A percentile compares a stretch with the other conserved stretches of the same genome.
Evolutionary conservation across 805 yeast genomes (phyloP).

Genomic region (Saturnispora zaruensis): DNA sequence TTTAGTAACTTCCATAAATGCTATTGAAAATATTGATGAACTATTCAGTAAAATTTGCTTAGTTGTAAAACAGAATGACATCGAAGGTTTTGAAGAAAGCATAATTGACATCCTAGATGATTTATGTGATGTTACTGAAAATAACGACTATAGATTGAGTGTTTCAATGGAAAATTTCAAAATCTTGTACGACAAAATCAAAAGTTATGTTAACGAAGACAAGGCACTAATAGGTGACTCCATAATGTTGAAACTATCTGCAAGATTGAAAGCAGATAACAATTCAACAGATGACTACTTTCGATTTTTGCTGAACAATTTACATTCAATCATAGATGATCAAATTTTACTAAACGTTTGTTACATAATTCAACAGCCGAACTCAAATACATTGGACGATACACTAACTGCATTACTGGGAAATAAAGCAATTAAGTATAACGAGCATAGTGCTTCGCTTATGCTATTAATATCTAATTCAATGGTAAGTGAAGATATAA

Average conservation of each 20-base stretch:
- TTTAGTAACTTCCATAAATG: constrained; percentile 2
- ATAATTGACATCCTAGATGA: neutral
- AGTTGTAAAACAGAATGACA: neutral
- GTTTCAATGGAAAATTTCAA: constrained; percentile 1
- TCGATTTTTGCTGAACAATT: neutral
- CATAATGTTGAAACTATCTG: neutral
- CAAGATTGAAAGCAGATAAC: neutral
- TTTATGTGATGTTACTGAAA: neutral
- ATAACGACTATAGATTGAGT: neutral
- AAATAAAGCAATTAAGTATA: neutral
- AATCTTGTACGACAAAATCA: neutral
- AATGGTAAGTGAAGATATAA: constrained; percentile 2
- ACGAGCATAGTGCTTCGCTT: neutral
- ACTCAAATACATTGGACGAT: neutral
- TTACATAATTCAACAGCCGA: constrained; percentile 7
- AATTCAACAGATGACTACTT: neutral
- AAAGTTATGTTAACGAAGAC: neutral
- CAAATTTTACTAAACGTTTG: constrained; percentile 11
- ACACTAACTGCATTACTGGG: neutral
- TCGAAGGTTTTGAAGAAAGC: neutral
- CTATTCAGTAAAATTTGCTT: neutral
- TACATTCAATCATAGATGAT: constrained; percentile 1
- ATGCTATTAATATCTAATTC: constrained; percentile 12
- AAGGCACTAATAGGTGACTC: neutral
- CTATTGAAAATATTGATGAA: neutral